Base-by-base conservation (phyloP, 2,329 filamentous ascomycete species). In the Nigrospora oryzae region DNA sequence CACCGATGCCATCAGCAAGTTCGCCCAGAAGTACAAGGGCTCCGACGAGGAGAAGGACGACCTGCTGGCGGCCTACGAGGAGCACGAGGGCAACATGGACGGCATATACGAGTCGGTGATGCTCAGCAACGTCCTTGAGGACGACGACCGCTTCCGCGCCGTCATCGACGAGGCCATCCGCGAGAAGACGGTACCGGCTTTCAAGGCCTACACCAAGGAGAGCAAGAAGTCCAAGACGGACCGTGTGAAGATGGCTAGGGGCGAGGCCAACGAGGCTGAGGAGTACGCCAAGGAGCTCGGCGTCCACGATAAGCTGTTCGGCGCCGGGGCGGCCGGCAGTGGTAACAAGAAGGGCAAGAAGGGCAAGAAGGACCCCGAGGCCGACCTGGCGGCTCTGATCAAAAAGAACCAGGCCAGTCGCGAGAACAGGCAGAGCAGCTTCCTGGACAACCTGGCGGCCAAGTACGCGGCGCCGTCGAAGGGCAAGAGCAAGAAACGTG, bases 1-100 rank as follows among this genome's bases (percentile, higher is more conserved):
- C 15, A 69, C 74, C 3, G 81, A 87, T 48, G 79, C 80, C 4
- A 91, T 98, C 53, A 75, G 83, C 45, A 77, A 81, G 45, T 87
- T 97, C 57, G 79, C 86, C 47, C 69, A 73, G 30, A 74, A 84
- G 51, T 98, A 97, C 71, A 89, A 91, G 67, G 79, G 80, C 15
- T 90, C 88, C 1, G 85, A 88, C 3, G 89, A 97, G 63, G 93
- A 98, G 69, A 79, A 75, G 54, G 73, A 76, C 40, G 89, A 94
- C 59, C 55, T 98, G 1, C 69, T 98, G 5, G 69, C 73, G 12
- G 86, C 87, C 2, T 98, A 91, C 65, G 80, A 81, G 54, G 71
- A 81, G 51, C 69, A 68, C 57, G 73, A 88, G 58, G 93, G 93
- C 32, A 73, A 86, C 49, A 81, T 97, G 79, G 79, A 85, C 55